Conservation (phyloP, 164 flowering plant genomes). For the Liriodendron chinense region DNA sequence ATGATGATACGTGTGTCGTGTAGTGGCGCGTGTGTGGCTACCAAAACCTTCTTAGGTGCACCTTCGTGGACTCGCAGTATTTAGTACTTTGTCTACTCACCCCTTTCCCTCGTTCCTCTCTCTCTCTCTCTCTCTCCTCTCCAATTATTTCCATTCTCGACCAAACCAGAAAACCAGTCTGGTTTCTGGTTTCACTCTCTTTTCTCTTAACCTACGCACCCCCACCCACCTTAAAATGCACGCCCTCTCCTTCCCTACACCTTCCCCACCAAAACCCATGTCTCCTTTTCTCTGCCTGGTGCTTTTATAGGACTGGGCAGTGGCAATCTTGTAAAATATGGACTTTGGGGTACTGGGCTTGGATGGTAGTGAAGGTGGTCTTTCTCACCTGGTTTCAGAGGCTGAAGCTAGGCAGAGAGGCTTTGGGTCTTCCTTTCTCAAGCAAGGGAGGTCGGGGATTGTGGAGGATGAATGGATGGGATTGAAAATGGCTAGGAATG, state of each 20-base stretch:
- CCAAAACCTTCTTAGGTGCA: no score
- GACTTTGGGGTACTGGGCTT: slow-evolving; percentile 55
- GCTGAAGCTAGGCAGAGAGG: slow-evolving; percentile 42
- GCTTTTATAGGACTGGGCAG: slow-evolving; percentile 12
- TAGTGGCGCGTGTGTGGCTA: no score
- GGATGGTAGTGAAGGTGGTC: slow-evolving; percentile 40
- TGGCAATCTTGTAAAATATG: slow-evolving; percentile 27
- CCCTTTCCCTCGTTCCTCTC: background rate
- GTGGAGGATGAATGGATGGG: slow-evolving; percentile 56
- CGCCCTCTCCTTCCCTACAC: slow-evolving; percentile 2
- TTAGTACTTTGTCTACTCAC: background rate
- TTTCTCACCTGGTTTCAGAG: slow-evolving; percentile 30
- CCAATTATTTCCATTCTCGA: background rate
- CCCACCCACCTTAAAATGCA: slow-evolving; percentile 11
- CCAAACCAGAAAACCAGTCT: slow-evolving; percentile 6
- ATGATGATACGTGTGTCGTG: no score
- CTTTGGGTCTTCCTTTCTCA: slow-evolving; percentile 53
- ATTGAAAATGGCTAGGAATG: slow-evolving; percentile 51
- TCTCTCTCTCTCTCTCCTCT: background rate
- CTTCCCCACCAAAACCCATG: slow-evolving; percentile 14
- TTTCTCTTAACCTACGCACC: background rate
- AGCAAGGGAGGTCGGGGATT: slow-evolving; percentile 30
- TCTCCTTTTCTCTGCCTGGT: slow-evolving; percentile 18
- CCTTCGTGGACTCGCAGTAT: background rate
- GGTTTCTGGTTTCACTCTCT: slow-evolving; percentile 6